Conservation (phyloP, 2,329 filamentous ascomycete genomes). For the Knufia petricola region DNA sequence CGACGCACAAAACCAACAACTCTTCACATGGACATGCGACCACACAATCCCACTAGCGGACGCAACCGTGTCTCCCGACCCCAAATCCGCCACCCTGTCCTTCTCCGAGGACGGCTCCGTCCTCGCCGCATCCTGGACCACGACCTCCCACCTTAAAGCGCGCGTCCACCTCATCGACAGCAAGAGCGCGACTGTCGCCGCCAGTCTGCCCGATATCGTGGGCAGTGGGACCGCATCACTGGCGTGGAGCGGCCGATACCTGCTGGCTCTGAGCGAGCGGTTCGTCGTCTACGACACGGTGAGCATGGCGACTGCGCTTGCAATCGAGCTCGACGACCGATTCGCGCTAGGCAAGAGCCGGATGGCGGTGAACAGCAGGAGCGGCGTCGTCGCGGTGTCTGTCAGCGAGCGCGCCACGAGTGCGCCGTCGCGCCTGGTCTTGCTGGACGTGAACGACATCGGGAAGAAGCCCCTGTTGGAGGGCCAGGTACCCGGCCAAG, state of each 20-base stretch:
- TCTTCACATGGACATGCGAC: conserved; percentile 58
- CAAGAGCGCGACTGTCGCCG: conserved; percentile 54
- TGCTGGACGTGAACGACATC: background rate
- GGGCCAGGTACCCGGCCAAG: background rate
- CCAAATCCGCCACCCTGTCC: conserved; percentile 51
- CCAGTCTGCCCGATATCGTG: conserved; percentile 59
- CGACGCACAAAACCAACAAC: conserved; percentile 46
- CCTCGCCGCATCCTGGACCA: conserved; percentile 50
- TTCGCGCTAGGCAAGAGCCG: background rate
- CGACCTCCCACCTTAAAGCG: conserved; percentile 32
- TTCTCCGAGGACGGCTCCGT: conserved; percentile 81
- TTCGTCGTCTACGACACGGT: conserved; percentile 80
- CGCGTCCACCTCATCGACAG: conserved; percentile 68
- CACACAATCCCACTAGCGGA: conserved; percentile 31
- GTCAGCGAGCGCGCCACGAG: conserved; percentile 5
- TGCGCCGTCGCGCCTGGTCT: background rate
- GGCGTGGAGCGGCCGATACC: conserved; percentile 59
- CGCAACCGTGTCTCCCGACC: conserved; percentile 27
- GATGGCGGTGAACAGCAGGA: conserved; percentile 15
- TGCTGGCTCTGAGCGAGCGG: conserved; percentile 65
- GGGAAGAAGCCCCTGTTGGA: background rate
- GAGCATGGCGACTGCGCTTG: conserved; percentile 18
- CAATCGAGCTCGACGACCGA: conserved; percentile 7
- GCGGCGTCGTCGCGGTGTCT: conserved; percentile 16
- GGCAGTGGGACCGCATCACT: conserved; percentile 57